Evolutionary conservation across 306 rosid species (phyloP).

Genomic region (Phaseolus lunatus): DNA sequence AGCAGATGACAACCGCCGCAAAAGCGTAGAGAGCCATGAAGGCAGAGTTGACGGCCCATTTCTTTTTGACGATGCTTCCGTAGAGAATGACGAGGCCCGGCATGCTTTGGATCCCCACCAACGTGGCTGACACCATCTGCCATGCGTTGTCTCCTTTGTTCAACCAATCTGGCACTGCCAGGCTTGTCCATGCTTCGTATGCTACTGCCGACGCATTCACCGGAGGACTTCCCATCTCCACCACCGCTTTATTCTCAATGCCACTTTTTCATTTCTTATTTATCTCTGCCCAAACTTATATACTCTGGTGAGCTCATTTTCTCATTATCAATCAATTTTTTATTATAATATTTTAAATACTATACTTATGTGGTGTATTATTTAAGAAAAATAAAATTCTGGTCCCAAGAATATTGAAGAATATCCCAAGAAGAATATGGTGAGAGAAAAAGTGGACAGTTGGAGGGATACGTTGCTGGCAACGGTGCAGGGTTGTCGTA

Average conservation of each 20-base stretch:
- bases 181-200: conserved; percentile 46
- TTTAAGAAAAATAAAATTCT: too few relatives aligned
- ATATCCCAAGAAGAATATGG: too few relatives aligned
- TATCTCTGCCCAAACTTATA: too few relatives aligned
- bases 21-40: conserved; percentile 68
- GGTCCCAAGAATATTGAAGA: too few relatives aligned
- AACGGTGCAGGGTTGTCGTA: too few relatives aligned
- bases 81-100: conserved; percentile 70
- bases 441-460: too few relatives aligned
- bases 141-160: conserved; percentile 80
- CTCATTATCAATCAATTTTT: too few relatives aligned
- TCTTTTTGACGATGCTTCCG: conserved; percentile 68
- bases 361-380: too few relatives aligned
- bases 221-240: conserved; percentile 44
- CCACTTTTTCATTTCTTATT: too few relatives aligned
- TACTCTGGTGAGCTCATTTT: too few relatives aligned
- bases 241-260: not conserved
- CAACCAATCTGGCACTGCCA: conserved; percentile 60
- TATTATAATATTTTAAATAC: too few relatives aligned
- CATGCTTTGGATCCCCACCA: conserved; percentile 68
- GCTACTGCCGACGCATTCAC: conserved; percentile 45
- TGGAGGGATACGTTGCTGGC: too few relatives aligned
- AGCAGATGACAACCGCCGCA: conserved; percentile 53
- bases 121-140: conserved; percentile 69
- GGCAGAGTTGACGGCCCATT: conserved; percentile 68